Base-by-base conservation (phyloP, 2,329 filamentous ascomycete species). In the Diaporthe helianthi region DNA sequence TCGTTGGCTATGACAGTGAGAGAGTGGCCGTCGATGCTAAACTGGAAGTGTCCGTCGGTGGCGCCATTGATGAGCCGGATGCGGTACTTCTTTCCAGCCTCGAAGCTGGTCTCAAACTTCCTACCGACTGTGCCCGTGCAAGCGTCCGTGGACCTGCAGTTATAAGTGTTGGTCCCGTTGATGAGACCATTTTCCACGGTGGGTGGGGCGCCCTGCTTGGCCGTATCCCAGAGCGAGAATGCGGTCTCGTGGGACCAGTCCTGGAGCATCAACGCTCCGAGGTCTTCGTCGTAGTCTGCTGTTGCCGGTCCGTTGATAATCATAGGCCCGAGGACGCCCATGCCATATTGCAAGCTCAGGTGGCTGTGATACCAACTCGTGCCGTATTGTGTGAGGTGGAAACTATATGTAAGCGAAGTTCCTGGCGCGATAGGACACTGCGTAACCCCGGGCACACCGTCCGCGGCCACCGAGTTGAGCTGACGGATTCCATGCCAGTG, bases 1-100 rank as follows among this genome's bases (percentile, higher is more conserved):
- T 90, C 89, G n/a, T 78, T 79, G 0, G 83, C 81, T 47, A 91
- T 87, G 44, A 91, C 87, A 0, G 80, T 85, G 73, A 91, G 76
- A 0, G 75, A 82, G 75, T 91, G 89, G 63, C 85, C 83, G 75
- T 88, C 86, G 69, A 88, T 86, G 41, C 79, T 80, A 73, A 87
- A 87, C 71, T 82, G 81, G 75, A 81, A 83, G 71, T 80, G 78
- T 0, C 78, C 80, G 46, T 84, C 82, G 22, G 82, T 75, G 36
- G 81, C 82, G 1, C 76, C 79, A 73, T 86, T 86, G 68, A 87
- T 78, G 4, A 87, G 74, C 6, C 85, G 77, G 46, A 87, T 70
- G 29, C 82, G 80, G 67, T 84, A 81, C 72, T 78, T 82, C 73
- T 79, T 81, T 67, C 81, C 81, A n/a, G 76, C 29, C 54, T 75